Conservation (phyloP, 768 basidiomycete genomes). For the Sarcomyxa edulis region DNA sequence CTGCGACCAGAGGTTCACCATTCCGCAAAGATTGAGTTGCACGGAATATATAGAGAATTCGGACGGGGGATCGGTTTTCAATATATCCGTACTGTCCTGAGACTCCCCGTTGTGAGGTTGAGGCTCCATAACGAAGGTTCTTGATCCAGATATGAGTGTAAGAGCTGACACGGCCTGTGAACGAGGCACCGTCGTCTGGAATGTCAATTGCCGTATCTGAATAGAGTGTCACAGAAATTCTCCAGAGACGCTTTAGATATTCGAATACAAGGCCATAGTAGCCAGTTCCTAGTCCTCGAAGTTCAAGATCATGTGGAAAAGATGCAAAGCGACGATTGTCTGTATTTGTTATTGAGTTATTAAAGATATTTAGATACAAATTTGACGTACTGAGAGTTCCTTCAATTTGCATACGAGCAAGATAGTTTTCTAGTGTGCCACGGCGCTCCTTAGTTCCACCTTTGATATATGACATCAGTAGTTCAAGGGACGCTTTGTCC, state of each 20-base stretch:
- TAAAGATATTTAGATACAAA: not conserved
- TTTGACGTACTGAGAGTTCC: conserved; percentile 1
- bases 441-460: conserved; percentile 9
- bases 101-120: conserved; percentile 4
- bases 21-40: not conserved
- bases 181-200: not conserved
- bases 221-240: not conserved
- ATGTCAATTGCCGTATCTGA: conserved; percentile 1
- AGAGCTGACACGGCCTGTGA: conserved; percentile 5
- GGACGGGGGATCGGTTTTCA: conserved; percentile 10
- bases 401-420: conserved; percentile 6
- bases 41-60: conserved; percentile 9
- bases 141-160: conserved; percentile 9
- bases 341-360: not conserved
- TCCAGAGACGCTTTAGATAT: conserved; percentile 1
- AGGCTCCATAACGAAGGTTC: conserved; percentile 10
- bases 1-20: not conserved
- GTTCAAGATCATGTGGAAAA: not conserved
- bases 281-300: not conserved
- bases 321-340: not conserved
- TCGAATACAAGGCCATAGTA: not conserved
- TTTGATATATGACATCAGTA: conserved; percentile 9
- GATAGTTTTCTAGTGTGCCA: conserved; percentile 12
- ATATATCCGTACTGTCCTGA: conserved; percentile 10
- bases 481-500: conserved; percentile 7